These are phyloP conservation scores for Dionaea muscipula DNA, from an alignment of 179 eudicot genomes.

Conservation along the genomic window DNA sequence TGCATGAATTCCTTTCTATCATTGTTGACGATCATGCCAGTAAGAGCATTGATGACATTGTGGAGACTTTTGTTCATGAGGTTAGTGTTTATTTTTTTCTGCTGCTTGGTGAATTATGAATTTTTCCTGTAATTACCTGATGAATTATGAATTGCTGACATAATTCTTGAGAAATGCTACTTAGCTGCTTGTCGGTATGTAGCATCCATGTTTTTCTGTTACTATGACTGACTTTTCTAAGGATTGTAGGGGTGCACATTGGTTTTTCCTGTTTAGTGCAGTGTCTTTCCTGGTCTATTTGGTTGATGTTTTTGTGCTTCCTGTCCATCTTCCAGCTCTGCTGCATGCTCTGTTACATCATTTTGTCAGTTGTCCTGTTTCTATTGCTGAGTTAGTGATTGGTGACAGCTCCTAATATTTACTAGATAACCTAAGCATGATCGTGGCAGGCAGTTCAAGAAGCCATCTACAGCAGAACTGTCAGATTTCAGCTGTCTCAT, in stretches of 20 bases:
- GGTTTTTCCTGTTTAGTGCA: too few relatives aligned
- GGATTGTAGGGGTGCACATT: too few relatives aligned
- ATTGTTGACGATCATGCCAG: constrained; percentile 83
- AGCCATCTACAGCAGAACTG: constrained; percentile 66
- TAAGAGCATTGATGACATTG: constrained; percentile 37
- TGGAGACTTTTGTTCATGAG: constrained; percentile 53
- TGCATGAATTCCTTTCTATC: constrained; percentile 90
- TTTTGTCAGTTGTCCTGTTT: not conserved
- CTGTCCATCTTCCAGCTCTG: not conserved
- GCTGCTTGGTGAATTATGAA: too few relatives aligned
- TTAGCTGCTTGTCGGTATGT: not conserved
- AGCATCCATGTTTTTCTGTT: not conserved
- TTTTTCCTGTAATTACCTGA: too few relatives aligned
- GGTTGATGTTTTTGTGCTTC: not conserved
- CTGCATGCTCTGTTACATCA: not conserved
- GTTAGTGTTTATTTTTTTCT: too few relatives aligned
- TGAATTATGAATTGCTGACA: too few relatives aligned
- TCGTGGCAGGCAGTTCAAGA: constrained; percentile 80
- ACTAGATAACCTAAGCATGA: constrained; percentile 27
- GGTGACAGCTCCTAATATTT: constrained; percentile 9
- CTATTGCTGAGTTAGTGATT: not conserved
- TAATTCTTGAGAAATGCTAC: too few relatives aligned
- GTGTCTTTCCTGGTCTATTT: not conserved
- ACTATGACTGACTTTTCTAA: too few relatives aligned
- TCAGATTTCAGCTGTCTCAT: constrained; percentile 77